Evolutionary conservation across 2,329 filamentous ascomycete genomes (phyloP), one percentile per base, ranked within the genome.

Genomic region (Monilinia aucupariae): DNA sequence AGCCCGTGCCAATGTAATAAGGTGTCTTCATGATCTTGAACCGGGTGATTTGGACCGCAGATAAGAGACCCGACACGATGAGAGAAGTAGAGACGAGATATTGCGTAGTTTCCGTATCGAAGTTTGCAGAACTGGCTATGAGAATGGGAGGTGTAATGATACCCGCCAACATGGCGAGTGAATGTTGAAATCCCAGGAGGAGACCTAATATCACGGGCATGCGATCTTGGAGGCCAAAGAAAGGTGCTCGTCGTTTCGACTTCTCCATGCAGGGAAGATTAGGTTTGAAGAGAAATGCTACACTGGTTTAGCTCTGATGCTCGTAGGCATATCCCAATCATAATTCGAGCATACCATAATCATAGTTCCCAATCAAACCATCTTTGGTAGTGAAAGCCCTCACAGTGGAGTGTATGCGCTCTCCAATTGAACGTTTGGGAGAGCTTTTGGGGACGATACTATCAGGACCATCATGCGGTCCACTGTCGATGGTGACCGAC

Each of bases 331-430:
- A 22, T 37, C 8, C 50, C 48, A 7, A 63, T 61, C 17, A 17
- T 20, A 60, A 55, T 37, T 82, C 90, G 27, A 49, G 17, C 65
- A 63, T 63, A 71, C 69, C 89, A 81, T 97, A 97, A 80, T 97
- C 89, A 76, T 97, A 97, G 70, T 86, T 81, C 66, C 92, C 92
- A 62, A 97, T 76, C 32, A 96, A 81, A 15, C 92, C 92, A 79
- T 78, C 78, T 74, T 77, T 82, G 15, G 80, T 81, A 0, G 79
- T 81, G 65, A 81, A 78, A 4, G 78, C 76, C 64, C 76, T 78
- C 1, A 71, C 69, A 54, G 78, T 64, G n/a, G 75, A 73, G 61
- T 76, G 72, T 41, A 73, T 66, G 60, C 76, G 76, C 27, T 79
- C 76, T 47, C 73, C 73, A 65, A 78, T 75, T 25, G 75, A 75